A percentile compares a stretch with the other conserved stretches of the same genome.
Evolutionary conservation across 78 protist species (phyloP).

Genomic region (Dictyostelium firmibasis): DNA sequence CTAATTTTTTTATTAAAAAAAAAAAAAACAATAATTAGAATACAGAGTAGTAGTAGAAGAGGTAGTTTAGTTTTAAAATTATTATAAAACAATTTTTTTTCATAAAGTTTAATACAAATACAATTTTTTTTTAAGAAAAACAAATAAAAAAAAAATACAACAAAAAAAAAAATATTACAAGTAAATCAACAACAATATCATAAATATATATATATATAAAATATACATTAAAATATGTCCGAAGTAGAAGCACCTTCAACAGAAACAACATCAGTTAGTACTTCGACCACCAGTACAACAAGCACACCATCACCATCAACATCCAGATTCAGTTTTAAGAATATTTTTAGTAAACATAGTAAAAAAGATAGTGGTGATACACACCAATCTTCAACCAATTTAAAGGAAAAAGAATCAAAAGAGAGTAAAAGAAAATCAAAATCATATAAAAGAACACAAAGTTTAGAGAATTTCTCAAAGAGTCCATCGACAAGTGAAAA

Average conservation of each 20-base stretch:
- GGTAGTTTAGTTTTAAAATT: neutral
- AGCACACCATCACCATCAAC: neutral
- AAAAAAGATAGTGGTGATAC: neutral
- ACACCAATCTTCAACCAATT: neutral
- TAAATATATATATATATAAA: neutral
- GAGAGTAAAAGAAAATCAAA: neutral
- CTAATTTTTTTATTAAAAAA: neutral
- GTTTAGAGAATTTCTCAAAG: neutral
- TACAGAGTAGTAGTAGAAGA: neutral
- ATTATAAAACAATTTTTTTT: neutral
- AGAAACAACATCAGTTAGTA: neutral
- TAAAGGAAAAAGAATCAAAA: neutral
- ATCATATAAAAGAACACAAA: neutral
- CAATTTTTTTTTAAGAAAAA: neutral
- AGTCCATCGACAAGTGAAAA: neutral
- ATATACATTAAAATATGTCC: neutral
- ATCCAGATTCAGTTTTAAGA: slow-evolving; percentile 5
- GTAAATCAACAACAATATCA: neutral
- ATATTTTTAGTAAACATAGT: slow-evolving; percentile 2
- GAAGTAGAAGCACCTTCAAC: neutral
- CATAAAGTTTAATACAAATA: neutral
- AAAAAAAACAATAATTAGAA: neutral
- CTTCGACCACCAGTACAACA: neutral
- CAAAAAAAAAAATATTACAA: neutral
- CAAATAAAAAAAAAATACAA: neutral